Evolutionary conservation across 495 filamentous ascomycete genomes (phyloP).

Genomic region (Podospora pseudopauciseta): DNA sequence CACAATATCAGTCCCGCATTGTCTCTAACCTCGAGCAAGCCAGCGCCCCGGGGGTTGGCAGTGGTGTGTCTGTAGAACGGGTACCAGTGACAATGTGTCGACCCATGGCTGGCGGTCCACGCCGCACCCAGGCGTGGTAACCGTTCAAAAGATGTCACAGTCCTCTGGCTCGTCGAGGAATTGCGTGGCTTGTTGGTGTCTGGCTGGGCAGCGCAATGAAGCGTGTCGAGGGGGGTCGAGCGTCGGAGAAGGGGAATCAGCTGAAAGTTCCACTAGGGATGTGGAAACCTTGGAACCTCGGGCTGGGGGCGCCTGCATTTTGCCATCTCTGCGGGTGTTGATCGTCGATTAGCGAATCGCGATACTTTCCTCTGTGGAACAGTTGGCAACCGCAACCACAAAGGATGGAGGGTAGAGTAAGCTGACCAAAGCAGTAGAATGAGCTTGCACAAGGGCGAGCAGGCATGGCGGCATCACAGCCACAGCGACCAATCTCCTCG

Average conservation of each 20-base stretch:
- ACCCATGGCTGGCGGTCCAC: not conserved
- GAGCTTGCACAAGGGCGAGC: not conserved
- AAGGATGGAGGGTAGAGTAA: not conserved
- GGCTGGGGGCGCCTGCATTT: not conserved
- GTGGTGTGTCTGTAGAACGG: not conserved
- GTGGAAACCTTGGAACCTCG: not conserved
- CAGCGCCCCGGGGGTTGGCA: too few relatives aligned
- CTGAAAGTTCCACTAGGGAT: not conserved
- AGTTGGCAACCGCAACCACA: not conserved
- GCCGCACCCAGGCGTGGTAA: not conserved
- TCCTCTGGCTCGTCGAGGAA: not conserved
- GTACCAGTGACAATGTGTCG: not conserved
- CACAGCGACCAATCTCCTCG: not conserved
- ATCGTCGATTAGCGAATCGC: not conserved
- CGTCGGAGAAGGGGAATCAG: not conserved
- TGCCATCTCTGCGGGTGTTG: not conserved
- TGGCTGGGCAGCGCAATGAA: not conserved
- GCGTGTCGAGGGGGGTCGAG: not conserved
- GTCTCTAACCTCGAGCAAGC: not conserved
- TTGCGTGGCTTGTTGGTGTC: not conserved
- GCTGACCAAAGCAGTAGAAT: constrained; percentile 2
- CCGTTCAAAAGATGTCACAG: not conserved
- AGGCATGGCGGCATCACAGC: not conserved
- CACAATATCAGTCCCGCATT: not conserved
- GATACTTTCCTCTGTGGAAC: not conserved